These are phyloP conservation scores for Helotiales sp. DNA, from an alignment of 2,329 filamentous ascomycete genomes.

Conservation along the genomic window DNA sequence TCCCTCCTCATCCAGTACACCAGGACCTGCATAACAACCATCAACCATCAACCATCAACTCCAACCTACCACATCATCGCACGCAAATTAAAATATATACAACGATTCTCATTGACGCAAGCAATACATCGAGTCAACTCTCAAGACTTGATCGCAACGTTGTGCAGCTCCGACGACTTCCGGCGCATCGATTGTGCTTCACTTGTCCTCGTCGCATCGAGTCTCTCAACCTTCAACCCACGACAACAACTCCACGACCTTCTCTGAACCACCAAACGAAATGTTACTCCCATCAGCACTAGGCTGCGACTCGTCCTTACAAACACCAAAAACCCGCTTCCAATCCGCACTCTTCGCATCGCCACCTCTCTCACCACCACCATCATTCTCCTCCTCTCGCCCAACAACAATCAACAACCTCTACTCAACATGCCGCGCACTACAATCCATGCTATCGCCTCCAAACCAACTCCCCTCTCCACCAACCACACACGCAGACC, in stretches of 20 bases:
- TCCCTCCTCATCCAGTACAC: constrained; percentile 10
- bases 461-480: constrained; percentile 59
- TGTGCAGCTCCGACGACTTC: constrained; percentile 26
- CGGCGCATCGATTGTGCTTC: constrained; percentile 32
- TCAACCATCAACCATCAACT: constrained; percentile 13
- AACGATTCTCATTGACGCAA: constrained; percentile 23
- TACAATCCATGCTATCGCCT: constrained; percentile 61
- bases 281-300: constrained; percentile 67
- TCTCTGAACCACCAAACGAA: constrained; percentile 28
- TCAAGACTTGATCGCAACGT: not conserved
- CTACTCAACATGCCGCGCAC: constrained; percentile 63
- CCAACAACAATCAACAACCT: constrained; percentile 57
- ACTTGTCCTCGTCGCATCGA: constrained; percentile 22
- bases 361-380: constrained; percentile 56
- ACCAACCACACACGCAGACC: constrained; percentile 48
- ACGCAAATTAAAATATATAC: constrained; percentile 6
- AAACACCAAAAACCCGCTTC: constrained; percentile 48
- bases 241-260: constrained; percentile 6
- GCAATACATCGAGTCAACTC: not conserved
- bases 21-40: constrained; percentile 20
- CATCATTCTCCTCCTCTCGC: constrained; percentile 52
- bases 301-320: constrained; percentile 54
- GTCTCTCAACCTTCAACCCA: constrained; percentile 10
- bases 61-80: constrained; percentile 26
- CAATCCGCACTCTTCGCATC: constrained; percentile 56